Base-by-base conservation (phyloP, 805 yeast genomes). In the Cyberlindnera galapagoensis region DNA sequence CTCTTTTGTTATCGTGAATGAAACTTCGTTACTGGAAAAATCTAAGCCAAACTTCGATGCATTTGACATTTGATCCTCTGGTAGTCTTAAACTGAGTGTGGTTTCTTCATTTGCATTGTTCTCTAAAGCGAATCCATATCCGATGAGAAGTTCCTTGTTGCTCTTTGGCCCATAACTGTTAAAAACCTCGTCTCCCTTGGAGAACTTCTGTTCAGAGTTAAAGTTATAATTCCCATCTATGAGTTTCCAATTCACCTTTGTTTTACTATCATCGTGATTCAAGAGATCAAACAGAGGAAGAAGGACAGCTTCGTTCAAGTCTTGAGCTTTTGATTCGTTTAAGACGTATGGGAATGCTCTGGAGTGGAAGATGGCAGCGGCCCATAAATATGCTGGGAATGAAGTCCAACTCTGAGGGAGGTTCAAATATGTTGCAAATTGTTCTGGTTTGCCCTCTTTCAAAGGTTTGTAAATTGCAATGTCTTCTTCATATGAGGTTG, bases 161-260 rank as follows among this genome's bases (percentile, higher is more conserved):
- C 92, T 81, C 54, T 86, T 87, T 33, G 82, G 75, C 3, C 96
- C 97, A 55, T 88, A 87, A 55, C 84, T 83, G 52, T 87, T 87
- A 57, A 58, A 83, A 1, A 88, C 40, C 50, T 85, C 80, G 3
- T 57, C 52, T 2, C 70, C 71, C 2, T 39, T 42, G 3, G 36
- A 30, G n/a, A 44, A 31, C 7, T 35, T 26, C 4, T 62, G 53
- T 13, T 62, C 59, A 0, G 71, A 52, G 24, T 53, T 57, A 42
- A 77, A 76, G n/a, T 54, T 49, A 36, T 72, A 69, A 1, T 24
- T 16, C 17, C 19, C 30, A 10, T 19, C 24, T 1, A 33, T 26
- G 27, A 40, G 49, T 3, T 43, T 47, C 97, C 97, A 88, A 13
- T 69, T 59, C 1, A 85, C 88, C 13, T 71, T 62, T 0, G 78